These are phyloP conservation scores for Closterium sp. DNA, from an alignment of 139 green algal species.

Conservation along the genomic window DNA sequence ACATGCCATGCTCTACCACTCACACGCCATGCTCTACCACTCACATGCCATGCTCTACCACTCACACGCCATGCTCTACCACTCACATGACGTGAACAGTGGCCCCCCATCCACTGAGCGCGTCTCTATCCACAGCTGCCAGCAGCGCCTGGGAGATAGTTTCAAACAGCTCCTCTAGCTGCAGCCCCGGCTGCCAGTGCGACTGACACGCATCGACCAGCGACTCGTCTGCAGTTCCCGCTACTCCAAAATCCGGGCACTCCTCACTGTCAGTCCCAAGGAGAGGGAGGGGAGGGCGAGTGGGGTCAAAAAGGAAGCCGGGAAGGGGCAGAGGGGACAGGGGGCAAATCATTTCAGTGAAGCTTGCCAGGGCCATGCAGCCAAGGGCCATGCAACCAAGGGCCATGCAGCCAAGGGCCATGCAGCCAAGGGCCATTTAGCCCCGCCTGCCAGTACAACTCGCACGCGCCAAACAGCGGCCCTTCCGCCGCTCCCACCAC, in stretches of 20 bases:
- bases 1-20: conserved; percentile 1
- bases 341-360: too few species aligned
- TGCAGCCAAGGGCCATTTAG: too few species aligned
- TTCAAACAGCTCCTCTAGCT: conserved; percentile 97
- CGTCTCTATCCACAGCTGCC: conserved; percentile 87
- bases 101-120: conserved; percentile 91
- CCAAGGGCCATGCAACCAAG: too few species aligned
- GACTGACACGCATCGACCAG: conserved; percentile 96
- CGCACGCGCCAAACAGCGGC: conserved; percentile 94
- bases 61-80: too few species aligned
- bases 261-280: neutral
- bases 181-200: conserved; percentile 85
- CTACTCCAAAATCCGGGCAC: conserved; percentile 85
- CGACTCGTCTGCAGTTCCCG: conserved; percentile 80
- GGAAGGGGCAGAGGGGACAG: too few species aligned
- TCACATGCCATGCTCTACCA: neutral
- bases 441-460: conserved; percentile 93
- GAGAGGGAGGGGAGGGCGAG: neutral
- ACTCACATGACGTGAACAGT: conserved; percentile 2
- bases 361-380: too few species aligned
- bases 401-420: too few species aligned
- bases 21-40: neutral
- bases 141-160: conserved; percentile 87
- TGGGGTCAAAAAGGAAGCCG: too few species aligned
- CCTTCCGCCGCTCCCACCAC: conserved; percentile 81